Evolutionary conservation across 1,284 basidiomycete genomes (phyloP), one percentile per base, ranked within the genome.

Genomic region (Coriolopsis trogii): DNA sequence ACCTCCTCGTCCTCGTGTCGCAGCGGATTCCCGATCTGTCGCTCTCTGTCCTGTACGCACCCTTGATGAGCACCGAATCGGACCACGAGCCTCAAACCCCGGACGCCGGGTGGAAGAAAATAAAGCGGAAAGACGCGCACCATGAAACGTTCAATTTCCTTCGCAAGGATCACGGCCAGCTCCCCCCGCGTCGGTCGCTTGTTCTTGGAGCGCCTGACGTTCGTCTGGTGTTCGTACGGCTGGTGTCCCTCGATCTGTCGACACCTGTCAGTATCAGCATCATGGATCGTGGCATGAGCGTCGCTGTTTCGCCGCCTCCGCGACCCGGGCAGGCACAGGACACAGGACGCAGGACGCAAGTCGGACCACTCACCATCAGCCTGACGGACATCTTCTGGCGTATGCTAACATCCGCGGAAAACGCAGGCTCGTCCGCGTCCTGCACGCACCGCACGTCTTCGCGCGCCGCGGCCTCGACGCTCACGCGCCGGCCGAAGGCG

Each of bases 341-440:
- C n/a, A n/a, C n/a, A n/a, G n/a, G 30, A 3, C 30, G 30, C 30
- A 31, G 7, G 30, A 31, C 12, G 34, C n/a, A 18, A 16, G 12
- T 8, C 13, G 26, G 18, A 38, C 8, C 15, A 41, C 38, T 24
- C 4, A 47, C 46, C 2, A 39, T 28, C 2, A 47, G 16, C 23
- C 46, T 28, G 29, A 47, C n/a, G 10, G 29, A 31, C 36, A 46
- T 46, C 45, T 46, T 46, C 36, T 46, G 28, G 5, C 38, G 24
- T 6, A 47, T 30, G 9, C 6, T 30, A 13, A 34, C 30, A 9
- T 33, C 29, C 13, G 16, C 21, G 12, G 37, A 21, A 30, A 47
- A 47, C 12, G 46, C 46, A 18, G 29, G 21, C 23, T 47, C 21
- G 16, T 41, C 21, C 15, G 3, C 20, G 9, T 23, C 7, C 3